These are phyloP conservation scores for Cladosporium sp. DNA, from an alignment of 2,329 filamentous ascomycete genomes.

Conservation along the genomic window DNA sequence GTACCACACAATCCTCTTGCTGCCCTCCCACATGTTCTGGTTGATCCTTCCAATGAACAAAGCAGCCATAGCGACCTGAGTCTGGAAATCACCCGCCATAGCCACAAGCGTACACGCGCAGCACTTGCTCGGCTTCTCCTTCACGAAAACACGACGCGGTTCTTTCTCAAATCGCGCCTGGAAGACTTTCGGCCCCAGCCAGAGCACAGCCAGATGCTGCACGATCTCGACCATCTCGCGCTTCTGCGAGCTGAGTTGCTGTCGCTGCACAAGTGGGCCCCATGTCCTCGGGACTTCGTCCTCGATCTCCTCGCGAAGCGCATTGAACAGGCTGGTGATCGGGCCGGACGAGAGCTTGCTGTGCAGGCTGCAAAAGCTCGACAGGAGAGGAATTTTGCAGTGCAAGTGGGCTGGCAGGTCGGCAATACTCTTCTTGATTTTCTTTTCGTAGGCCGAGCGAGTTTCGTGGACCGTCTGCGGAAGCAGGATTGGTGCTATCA, in stretches of 20 bases:
- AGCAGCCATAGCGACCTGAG: conserved; percentile 25
- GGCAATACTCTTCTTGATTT: conserved; percentile 23
- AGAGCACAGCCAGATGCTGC: conserved; percentile 22
- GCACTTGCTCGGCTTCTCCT: conserved; percentile 22
- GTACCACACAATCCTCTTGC: conserved; percentile 28
- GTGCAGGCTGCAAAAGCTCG: conserved; percentile 27
- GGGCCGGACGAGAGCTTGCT: conserved; percentile 26
- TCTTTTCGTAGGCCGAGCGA: conserved; percentile 16
- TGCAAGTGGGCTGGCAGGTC: conserved; percentile 28
- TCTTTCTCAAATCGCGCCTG: conserved; percentile 9
- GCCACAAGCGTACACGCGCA: conserved; percentile 26
- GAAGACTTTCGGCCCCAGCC: conserved; percentile 21
- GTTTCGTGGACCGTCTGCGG: conserved; percentile 5
- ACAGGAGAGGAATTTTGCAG: conserved; percentile 21
- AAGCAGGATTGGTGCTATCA: conserved; percentile 24
- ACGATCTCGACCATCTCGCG: conserved; percentile 13
- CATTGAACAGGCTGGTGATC: conserved; percentile 25
- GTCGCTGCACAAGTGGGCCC: conserved; percentile 10
- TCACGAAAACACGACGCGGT: background rate
- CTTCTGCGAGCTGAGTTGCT: conserved; percentile 12
- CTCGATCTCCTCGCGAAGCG: conserved; percentile 23
- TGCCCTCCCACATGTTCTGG: conserved; percentile 28
- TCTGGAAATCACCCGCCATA: conserved; percentile 20
- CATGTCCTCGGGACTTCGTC: conserved; percentile 19
- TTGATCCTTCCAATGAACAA: conserved; percentile 28